Base-by-base conservation (phyloP, 306 rosid species). In the Cicer cuneatum region DNA sequence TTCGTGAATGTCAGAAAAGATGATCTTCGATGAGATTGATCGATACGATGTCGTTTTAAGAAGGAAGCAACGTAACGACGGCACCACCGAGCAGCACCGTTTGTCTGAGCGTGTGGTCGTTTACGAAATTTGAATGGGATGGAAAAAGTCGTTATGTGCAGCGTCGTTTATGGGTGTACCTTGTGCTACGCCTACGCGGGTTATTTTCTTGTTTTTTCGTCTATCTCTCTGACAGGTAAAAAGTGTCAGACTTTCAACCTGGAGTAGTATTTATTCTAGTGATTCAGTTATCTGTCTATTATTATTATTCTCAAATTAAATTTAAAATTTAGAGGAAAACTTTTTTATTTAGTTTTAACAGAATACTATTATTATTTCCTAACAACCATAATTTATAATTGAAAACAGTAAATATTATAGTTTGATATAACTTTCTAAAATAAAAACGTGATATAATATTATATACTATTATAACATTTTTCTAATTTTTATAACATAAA, bases 21-120 rank as follows among this genome's bases (percentile, higher is more conserved):
- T 58, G 38, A 73, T 14, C 11, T 61, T 24, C 33, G 70, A 69
- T 52, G 29, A 19, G 15, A 40, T 79, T 21, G 78, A 77, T 56
- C 10, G 29, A 67, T 54, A 71, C 54, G 35, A 54, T 29, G 84
- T 37, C 49, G 78, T 73, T n/a, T 10, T 5, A 14, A 63, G 6
- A 58, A 61, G 54, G 38, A 16, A n/a, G 14, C 2, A 61, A 38
- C 76, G 53, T 57, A 75, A 72, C 74, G 83, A 72, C 63, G 66
- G 56, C 69, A 48, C 19, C 81, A 42, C 19, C 47, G 19, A 75
- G 5, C 35, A 77, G 61, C 75, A 66, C 73, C 29, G 72, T 48
- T 67, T 62, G 81, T 52, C 45, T 48, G 71, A 66, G 62, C 19
- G 59, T 14, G 77, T 47, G 77, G 89, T 79, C 78, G 70, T 71